Base-by-base conservation (phyloP, 129 eudicot genomes). In the Tagetes patula region DNA sequence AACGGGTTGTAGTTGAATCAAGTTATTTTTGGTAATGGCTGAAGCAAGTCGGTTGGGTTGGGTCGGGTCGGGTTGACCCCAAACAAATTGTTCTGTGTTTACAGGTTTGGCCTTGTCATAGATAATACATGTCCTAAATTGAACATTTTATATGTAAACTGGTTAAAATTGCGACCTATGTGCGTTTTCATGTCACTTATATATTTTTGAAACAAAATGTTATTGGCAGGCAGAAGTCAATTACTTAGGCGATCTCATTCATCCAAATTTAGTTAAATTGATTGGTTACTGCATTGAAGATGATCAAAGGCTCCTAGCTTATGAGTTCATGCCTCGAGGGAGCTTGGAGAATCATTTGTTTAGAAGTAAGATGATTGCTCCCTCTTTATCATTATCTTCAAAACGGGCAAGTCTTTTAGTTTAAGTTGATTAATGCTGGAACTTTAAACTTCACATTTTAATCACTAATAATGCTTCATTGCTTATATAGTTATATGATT, bases 271-370 rank as follows among this genome's bases (percentile, higher is more conserved):
- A 87, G 98, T 92, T 65, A 92, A 87, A 80, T 79, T 92, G 80
- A 92, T 92, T 43, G 98, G 98, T 77, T 92, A 92, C 75, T 92
- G 98, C 87, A 87, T 89, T 65, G 98, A 92, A 85, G 98, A 92
- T 60, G 98, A 92, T 85, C 98, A 92, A 70, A 85, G 98, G 75
- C 74, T 92, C 82, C 85, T 92, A 78, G 98, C 89, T 5, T 92
- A 92, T 60, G 98, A 92, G 69, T 89, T 92, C 75, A 92, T 92
- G 98, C 96, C 96, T 73, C 88, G 96, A 72, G 98, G 98, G 73
- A 92, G 98, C 88, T 80, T 92, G 85, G 96, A 92, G 81, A 92
- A 92, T 79, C 98, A 92, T 65, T 84, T 92, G 31, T 92, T 92
- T 80, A 85, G 96, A 79, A 84, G 98, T 92, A 92, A 71, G 88